Base-by-base conservation (phyloP, 805 yeast genomes). In the Cyberlindnera samutprakarnensis region DNA sequence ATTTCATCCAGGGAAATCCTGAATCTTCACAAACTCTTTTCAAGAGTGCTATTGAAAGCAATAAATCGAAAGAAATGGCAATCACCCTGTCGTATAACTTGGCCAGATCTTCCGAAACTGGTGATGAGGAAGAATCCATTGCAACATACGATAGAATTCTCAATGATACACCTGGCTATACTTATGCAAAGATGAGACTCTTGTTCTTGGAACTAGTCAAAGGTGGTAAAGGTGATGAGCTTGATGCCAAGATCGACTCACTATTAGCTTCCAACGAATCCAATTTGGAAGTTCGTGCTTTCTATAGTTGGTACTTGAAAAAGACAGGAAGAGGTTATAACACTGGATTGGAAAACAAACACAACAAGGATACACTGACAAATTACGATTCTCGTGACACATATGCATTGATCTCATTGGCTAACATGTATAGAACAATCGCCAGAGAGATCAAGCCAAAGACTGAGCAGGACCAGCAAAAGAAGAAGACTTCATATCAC, bases 391-490 rank as follows among this genome's bases (percentile, higher is more conserved):
- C 87, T 1, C 96, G 87, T 56, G 98, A 92, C 59, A 59, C 77
- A 24, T 90, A 88, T 57, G 92, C 98, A 0, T 68, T 92, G 41
- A 73, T 87, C 14, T 87, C 96, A 1, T 64, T 92, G 49, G 98
- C 94, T 8, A 92, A 90, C 52, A 69, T 90, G 30, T 92, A 90
- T 54, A 72, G 85, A 46, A 56, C 73, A 1, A 75, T 85, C 59
- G 96, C 95, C 0, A 70, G 90, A 46, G 95, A 86, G 36, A 58
- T 68, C 35, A 78, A 80, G 44, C 50, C 64, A 11, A 56, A 53
- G 24, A 57, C 59, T 14, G 68, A 66, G 8, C 59, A 58, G 23
- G 78, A 75, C 16, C 53, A 59, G 17, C 75, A 75, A 18, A 82
- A 76, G 54, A 70, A 71, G 40, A 75, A 75, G 43, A 82, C 79